A percentile compares a stretch with the other conserved stretches of the same genome.
Evolutionary conservation across 371 early-diverging fungal genomes (phyloP).

Genomic region (Rhizopus arrhizus): DNA sequence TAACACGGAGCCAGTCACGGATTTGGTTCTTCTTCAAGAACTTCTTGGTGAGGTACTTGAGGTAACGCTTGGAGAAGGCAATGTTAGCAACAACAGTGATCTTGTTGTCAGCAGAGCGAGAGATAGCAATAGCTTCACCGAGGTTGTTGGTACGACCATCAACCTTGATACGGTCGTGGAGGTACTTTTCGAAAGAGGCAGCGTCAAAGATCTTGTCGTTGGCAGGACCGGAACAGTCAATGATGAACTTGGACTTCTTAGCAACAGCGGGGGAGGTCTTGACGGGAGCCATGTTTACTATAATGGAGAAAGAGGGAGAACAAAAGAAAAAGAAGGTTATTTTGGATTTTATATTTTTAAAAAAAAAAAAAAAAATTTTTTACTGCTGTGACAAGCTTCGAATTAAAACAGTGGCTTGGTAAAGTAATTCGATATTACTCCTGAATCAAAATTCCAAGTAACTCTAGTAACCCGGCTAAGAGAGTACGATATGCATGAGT

Average conservation of each 20-base stretch:
- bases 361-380: constrained; percentile 4
- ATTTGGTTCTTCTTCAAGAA: constrained; percentile 99
- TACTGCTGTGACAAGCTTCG: background rate
- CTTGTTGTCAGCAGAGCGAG: constrained; percentile 76
- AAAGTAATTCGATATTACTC: background rate
- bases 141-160: constrained; percentile 96
- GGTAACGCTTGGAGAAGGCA: constrained; percentile 96
- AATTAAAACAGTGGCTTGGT: background rate
- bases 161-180: constrained; percentile 98
- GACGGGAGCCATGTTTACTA: constrained; percentile 51
- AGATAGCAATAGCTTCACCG: constrained; percentile 83
- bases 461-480: background rate
- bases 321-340: background rate
- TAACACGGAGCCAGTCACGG: constrained; percentile 98
- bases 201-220: constrained; percentile 96
- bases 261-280: constrained; percentile 44
- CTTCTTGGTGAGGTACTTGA: constrained; percentile 99
- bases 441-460: background rate
- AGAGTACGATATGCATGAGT: background rate
- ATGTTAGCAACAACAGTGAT: constrained; percentile 79
- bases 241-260: constrained; percentile 78
- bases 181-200: constrained; percentile 96
- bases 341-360: constrained; percentile 1
- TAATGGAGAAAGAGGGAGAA: constrained; percentile 29
- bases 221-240: constrained; percentile 94